phyloP scores from a whole-genome alignment of 371 early-diverging fungal genomes.

The Encephalitozoon romaleae region DNA sequence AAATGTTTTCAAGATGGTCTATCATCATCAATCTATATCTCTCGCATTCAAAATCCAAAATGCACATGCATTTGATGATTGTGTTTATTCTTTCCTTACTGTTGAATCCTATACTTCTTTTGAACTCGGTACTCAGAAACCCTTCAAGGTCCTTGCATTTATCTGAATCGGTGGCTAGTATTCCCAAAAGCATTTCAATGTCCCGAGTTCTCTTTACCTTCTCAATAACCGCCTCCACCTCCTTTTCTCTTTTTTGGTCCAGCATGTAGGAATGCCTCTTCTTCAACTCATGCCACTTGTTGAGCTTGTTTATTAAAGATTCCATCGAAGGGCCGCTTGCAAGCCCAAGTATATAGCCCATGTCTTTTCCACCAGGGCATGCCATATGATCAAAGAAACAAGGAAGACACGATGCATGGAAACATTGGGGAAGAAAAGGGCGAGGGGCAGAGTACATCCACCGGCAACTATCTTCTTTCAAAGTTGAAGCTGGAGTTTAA shows the following conservation, averaged over 20 bases:
- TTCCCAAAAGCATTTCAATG: neutral
- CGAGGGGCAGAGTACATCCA: neutral
- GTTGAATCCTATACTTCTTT: neutral
- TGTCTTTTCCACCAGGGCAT: neutral
- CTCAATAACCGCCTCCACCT: neutral
- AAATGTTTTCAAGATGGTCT: neutral
- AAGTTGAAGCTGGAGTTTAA: neutral
- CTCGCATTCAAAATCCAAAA: neutral
- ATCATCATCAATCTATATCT: neutral
- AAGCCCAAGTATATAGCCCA: neutral
- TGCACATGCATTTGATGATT: neutral
- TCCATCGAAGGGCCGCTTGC: neutral
- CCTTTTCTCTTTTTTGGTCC: neutral
- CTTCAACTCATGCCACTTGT: slow-evolving; percentile 1
- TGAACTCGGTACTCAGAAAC: neutral
- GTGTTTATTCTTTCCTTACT: neutral
- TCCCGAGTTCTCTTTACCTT: neutral
- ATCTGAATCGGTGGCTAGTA: neutral
- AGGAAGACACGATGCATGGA: neutral
- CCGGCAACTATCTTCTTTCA: neutral
- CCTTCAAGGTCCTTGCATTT: neutral
- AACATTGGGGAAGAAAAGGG: neutral
- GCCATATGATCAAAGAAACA: neutral
- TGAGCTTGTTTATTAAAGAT: neutral
- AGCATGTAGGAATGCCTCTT: neutral